Conservation (phyloP, 306 rosid genomes). For the Castanospermum australe region DNA sequence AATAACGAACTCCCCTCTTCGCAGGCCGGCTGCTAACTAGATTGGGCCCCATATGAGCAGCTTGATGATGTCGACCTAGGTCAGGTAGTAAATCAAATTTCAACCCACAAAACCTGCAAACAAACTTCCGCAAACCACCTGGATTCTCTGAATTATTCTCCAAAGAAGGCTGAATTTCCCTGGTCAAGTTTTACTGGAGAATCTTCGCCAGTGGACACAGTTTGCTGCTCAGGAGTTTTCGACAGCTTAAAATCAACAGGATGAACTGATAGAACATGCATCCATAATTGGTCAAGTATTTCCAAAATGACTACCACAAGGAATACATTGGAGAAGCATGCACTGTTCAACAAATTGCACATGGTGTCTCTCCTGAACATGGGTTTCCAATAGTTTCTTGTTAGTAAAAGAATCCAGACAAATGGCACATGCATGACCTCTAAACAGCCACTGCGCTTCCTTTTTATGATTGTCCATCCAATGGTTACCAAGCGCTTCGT, state of each 20-base stretch:
- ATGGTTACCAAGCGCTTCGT: slow-evolving; percentile 78
- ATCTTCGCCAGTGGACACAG: slow-evolving; percentile 50
- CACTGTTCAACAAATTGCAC: slow-evolving; percentile 94
- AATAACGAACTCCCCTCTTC: slow-evolving; percentile 83
- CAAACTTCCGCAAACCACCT: slow-evolving; percentile 61
- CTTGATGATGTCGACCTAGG: slow-evolving; percentile 98
- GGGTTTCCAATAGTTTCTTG: slow-evolving; percentile 82
- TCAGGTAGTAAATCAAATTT: slow-evolving; percentile 97
- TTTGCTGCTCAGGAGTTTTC: slow-evolving; percentile 50
- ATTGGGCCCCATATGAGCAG: slow-evolving; percentile 95
- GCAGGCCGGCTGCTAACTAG: slow-evolving; percentile 61
- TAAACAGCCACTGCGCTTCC: slow-evolving; percentile 98
- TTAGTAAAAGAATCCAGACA: slow-evolving; percentile 96
- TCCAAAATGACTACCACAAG: slow-evolving; percentile 94
- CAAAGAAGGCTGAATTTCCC: slow-evolving; percentile 45
- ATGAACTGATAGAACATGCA: slow-evolving; percentile 80
- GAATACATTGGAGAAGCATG: slow-evolving; percentile 96
- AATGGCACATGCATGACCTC: slow-evolving; percentile 97
- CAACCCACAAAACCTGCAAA: slow-evolving; percentile 95
- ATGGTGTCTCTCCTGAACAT: slow-evolving; percentile 97
- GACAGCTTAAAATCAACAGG: slow-evolving; percentile 66
- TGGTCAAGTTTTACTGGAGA: slow-evolving; percentile 58
- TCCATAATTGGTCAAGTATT: slow-evolving; percentile 77
- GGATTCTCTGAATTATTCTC: slow-evolving; percentile 57
- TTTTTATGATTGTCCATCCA: slow-evolving; percentile 95